Conservation (phyloP, 192 early-diverging fungal genomes). For the Coemansia sp. region DNA sequence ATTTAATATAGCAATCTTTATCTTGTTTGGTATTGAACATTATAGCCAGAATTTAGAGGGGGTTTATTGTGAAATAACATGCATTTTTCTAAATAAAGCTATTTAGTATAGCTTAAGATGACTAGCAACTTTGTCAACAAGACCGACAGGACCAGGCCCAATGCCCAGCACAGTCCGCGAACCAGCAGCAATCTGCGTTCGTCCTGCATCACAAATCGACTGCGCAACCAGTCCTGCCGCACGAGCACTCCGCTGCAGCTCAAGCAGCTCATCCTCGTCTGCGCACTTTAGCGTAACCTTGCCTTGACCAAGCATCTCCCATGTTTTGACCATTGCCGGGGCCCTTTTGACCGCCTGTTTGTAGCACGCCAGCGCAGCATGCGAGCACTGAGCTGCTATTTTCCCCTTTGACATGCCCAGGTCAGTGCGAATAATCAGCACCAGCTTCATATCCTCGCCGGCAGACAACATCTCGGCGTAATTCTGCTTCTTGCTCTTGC, state of each 20-base stretch:
- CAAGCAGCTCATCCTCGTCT: conserved; percentile 68
- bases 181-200: conserved; percentile 73
- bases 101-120: conserved; percentile 58
- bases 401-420: conserved; percentile 95
- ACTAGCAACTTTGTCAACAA: conserved; percentile 56
- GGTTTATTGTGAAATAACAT: not conserved
- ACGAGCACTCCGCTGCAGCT: conserved; percentile 27
- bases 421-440: conserved; percentile 83
- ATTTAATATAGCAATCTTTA: too few species aligned
- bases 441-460: conserved; percentile 55
- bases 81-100: not conserved
- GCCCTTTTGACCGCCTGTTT: conserved; percentile 57
- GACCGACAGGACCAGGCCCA: conserved; percentile 72
- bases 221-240: conserved; percentile 32
- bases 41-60: not conserved
- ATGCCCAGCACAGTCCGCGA: conserved; percentile 90
- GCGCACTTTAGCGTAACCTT: conserved; percentile 83
- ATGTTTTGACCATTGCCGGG: conserved; percentile 54
- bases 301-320: conserved; percentile 79
- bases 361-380: conserved; percentile 86
- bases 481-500: not conserved
- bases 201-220: conserved; percentile 88
- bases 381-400: conserved; percentile 90
- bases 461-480: not conserved
- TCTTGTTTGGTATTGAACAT: too few species aligned